phyloP scores from a whole-genome alignment of 345 rosid species.

The Brassica carinata region DNA sequence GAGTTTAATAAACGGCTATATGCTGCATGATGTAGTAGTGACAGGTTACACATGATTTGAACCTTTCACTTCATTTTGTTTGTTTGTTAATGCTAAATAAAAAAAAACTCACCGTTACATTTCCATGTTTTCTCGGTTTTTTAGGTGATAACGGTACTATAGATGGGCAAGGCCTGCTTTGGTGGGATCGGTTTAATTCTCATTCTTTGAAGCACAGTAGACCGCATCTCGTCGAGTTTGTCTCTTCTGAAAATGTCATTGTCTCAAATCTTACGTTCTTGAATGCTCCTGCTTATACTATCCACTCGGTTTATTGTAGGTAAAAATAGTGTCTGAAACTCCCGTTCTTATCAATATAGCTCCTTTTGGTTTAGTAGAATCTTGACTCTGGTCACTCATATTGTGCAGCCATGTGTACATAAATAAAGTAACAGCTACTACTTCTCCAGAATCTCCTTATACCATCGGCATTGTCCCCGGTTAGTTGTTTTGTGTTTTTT shows the following conservation, averaged over 20 bases:
- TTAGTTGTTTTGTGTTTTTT: constrained; percentile 17
- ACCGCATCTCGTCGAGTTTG: constrained; percentile 60
- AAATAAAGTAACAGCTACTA: constrained; percentile 43
- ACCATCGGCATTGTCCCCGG: constrained; percentile 58
- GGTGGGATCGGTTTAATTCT: constrained; percentile 65
- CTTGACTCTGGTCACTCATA: not conserved
- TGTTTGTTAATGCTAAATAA: not conserved
- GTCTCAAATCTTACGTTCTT: constrained; percentile 57
- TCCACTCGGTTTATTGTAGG: constrained; percentile 72
- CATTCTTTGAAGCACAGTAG: constrained; percentile 46
- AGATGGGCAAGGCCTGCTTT: constrained; percentile 63
- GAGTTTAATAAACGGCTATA: constrained; percentile 50
- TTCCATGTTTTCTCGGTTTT: not conserved
- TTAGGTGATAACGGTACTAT: constrained; percentile 67
- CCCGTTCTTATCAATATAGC: not conserved
- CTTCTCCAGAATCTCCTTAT: constrained; percentile 52
- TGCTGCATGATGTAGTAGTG: constrained; percentile 48
- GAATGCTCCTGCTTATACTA: constrained; percentile 65
- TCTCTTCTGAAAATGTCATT: constrained; percentile 44
- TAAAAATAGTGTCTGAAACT: constrained; percentile 18
- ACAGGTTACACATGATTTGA: constrained; percentile 40
- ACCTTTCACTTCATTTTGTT: constrained; percentile 1
- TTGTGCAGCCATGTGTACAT: constrained; percentile 46
- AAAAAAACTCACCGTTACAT: not conserved
- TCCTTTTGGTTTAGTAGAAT: not conserved